Evolutionary conservation across 2,329 filamentous ascomycete genomes (phyloP), one percentile per base, ranked within the genome.

Genomic region (Penicillium sp.): DNA sequence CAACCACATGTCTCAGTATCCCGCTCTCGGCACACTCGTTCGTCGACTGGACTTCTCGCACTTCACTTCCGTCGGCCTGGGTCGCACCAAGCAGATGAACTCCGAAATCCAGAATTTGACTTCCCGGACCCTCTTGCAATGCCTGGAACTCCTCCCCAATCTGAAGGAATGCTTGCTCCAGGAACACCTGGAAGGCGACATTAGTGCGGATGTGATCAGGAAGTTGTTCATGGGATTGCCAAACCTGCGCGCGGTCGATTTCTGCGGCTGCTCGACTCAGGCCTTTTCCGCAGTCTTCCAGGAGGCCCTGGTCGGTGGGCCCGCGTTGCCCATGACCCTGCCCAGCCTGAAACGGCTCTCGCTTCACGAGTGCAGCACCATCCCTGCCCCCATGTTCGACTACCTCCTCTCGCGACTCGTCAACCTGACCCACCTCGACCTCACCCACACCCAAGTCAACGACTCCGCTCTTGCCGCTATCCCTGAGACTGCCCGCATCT

Each of bases 31-130:
- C 43, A 87, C 85, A 39, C 85, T 92, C 64, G 89, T 93, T 43
- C 86, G 88, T 54, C 87, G 90, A 47, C 78, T 93, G 43, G 90
- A 94, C 75, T 92, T 94, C 67, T 92, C 89, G 58, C 90, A 92
- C 77, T 92, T 92, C 75, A 92, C 91, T 70, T 90, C 89, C 21
- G 86, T 88, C 51, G 88, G 88, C 52, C 80, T 91, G 59, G 91
- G 92, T 67, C 83, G 84, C 57, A 91, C 88, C 14, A 87, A 86
- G 61, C 85, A 86, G 71, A 88, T 91, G 81, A 87, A 90, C 55
- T 82, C 83, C 21, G 83, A 89, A 72, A 90, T 90, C 54, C 85
- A 85, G 67, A 92, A 92, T 74, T 73, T 94, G 65, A 93, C 90
- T 18, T 80, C 87, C 13, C 83, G 85, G 67, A 93, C 89, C 5